Conservation (phyloP, 2,329 filamentous ascomycete species). For the Cadophora sp. region DNA sequence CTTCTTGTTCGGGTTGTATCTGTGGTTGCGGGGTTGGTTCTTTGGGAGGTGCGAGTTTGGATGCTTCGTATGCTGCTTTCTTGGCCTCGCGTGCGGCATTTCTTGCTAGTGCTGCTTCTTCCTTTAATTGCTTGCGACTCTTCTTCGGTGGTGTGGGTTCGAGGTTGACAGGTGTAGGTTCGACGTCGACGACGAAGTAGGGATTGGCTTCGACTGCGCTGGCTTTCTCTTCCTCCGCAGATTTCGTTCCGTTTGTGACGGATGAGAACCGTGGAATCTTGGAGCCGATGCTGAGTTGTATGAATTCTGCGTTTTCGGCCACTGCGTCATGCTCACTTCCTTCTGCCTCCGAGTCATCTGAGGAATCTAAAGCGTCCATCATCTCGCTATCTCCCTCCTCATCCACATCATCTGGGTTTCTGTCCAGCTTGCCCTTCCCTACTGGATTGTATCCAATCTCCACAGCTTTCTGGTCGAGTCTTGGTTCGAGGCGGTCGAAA, state of each 20-base stretch:
- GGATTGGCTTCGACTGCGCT: conserved; percentile 31
- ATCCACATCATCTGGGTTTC: conserved; percentile 18
- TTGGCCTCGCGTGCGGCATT: conserved; percentile 20
- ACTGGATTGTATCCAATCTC: conserved; percentile 23
- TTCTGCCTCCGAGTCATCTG: conserved; percentile 20
- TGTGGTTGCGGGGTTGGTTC: conserved; percentile 3
- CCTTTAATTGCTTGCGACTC: conserved; percentile 44
- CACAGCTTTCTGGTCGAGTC: conserved; percentile 31
- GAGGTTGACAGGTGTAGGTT: conserved; percentile 36
- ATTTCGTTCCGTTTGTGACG: background rate
- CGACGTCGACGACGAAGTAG: conserved; percentile 38
- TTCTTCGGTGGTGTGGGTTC: conserved; percentile 20
- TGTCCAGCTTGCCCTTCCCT: conserved; percentile 23
- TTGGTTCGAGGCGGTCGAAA: conserved; percentile 30
- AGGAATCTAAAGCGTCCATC: conserved; percentile 24
- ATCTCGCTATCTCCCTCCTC: conserved; percentile 32
- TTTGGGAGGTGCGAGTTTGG: conserved; percentile 17
- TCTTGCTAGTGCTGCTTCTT: conserved; percentile 12
- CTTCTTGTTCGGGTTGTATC: conserved; percentile 19
- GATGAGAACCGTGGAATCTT: conserved; percentile 4
- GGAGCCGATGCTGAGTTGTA: conserved; percentile 21
- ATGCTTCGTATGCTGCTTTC: conserved; percentile 9
- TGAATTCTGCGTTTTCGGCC: conserved; percentile 17
- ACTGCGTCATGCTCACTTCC: conserved; percentile 14
- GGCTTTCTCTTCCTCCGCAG: conserved; percentile 11